Conservation (phyloP, 305 asterid species). For the Withania somnifera region DNA sequence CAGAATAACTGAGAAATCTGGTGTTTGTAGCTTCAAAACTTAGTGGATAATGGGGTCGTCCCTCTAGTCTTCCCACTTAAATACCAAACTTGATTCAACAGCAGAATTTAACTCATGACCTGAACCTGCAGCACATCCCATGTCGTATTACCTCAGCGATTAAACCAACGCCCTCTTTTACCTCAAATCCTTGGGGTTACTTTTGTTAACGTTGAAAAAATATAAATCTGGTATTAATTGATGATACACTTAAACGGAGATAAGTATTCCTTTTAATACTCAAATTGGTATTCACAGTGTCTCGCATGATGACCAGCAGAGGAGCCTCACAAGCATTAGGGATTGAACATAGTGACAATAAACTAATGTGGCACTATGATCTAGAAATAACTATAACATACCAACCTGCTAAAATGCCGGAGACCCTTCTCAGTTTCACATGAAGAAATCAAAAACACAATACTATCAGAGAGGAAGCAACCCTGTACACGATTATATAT, state of each 20-base stretch:
- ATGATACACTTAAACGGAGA: background rate
- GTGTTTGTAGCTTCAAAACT: background rate
- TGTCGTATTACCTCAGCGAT: background rate
- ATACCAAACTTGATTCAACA: background rate
- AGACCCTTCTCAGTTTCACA: background rate
- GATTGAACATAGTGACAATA: background rate
- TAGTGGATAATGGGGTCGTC: background rate
- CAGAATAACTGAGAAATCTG: background rate
- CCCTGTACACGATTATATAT: background rate
- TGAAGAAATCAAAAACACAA: background rate
- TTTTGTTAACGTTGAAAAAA: background rate
- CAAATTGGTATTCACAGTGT: background rate
- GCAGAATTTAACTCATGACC: background rate
- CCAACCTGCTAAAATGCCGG: background rate
- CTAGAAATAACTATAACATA: background rate
- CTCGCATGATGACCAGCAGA: background rate
- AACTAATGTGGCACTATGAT: background rate
- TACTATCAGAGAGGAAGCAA: background rate
- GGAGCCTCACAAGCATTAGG: background rate
- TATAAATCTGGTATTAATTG: background rate
- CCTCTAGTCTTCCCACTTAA: background rate
- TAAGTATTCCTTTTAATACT: background rate
- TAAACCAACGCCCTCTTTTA: background rate
- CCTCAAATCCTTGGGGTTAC: background rate
- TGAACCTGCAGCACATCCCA: background rate